Conservation (phyloP, 768 basidiomycete species). For the Atractiella rhizophila region DNA sequence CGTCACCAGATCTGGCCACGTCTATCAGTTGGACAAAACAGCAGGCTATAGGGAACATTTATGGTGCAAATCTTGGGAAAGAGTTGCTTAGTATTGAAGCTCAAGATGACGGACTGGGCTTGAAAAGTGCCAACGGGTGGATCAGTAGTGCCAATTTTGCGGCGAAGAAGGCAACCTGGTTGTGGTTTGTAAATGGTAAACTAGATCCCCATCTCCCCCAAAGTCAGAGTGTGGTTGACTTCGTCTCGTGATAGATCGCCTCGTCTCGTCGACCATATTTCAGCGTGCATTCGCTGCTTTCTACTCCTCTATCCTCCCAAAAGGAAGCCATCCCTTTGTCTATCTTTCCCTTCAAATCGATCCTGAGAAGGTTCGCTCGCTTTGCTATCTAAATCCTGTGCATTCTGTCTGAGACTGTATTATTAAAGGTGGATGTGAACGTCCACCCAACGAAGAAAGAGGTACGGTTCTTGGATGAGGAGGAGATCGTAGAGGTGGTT, state of each 20-base stretch:
- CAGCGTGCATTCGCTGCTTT: constrained; percentile 65
- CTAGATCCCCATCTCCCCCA: neutral
- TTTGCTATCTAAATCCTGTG: too few relatives aligned
- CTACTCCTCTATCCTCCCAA: constrained; percentile 62
- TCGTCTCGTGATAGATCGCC: constrained; percentile 37
- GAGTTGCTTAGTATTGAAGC: constrained; percentile 32
- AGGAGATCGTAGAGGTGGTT: constrained; percentile 50
- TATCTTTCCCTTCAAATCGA: constrained; percentile 73
- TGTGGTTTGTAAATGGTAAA: constrained; percentile 87
- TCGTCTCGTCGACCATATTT: constrained; percentile 68
- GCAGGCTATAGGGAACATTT: constrained; percentile 52
- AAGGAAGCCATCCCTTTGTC: constrained; percentile 70
- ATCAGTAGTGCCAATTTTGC: constrained; percentile 74
- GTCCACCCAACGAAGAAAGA: constrained; percentile 95
- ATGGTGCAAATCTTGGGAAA: constrained; percentile 53
- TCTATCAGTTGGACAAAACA: constrained; percentile 38
- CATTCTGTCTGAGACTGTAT: too few relatives aligned
- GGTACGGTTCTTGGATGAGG: constrained; percentile 75
- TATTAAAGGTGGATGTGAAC: constrained; percentile 95
- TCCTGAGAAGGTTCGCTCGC: constrained; percentile 48
- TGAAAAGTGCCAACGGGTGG: constrained; percentile 47
- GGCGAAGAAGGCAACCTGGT: constrained; percentile 54
- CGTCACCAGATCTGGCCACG: constrained; percentile 56
- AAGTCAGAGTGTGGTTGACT: neutral
- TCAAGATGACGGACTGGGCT: constrained; percentile 28